These are phyloP conservation scores for Symbiodinium natans DNA, from an alignment of 73 alveolate genomes.

Conservation along the genomic window DNA sequence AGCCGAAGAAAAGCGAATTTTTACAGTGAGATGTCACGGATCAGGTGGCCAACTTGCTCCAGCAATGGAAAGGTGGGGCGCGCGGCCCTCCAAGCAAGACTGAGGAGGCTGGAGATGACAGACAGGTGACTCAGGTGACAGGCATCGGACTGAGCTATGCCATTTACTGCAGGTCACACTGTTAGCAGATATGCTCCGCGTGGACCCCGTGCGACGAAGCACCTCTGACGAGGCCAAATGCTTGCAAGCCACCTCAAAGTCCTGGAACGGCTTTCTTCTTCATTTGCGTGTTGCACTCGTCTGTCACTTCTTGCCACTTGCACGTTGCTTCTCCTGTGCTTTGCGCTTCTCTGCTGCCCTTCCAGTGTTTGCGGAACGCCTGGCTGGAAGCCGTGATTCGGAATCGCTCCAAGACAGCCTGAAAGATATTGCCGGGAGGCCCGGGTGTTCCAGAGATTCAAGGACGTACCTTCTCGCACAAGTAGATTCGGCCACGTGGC, in stretches of 20 bases:
- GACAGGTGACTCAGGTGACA: no score
- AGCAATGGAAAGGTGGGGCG: conserved; percentile 47
- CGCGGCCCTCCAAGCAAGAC: conserved; percentile 3
- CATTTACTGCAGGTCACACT: conserved; percentile 21
- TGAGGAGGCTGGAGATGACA: not conserved
- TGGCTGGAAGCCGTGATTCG: conserved; percentile 82
- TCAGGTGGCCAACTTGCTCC: conserved; percentile 66
- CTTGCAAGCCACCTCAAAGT: no score
- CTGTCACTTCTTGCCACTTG: not conserved
- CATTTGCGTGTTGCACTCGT: no score
- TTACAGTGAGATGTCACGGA: not conserved
- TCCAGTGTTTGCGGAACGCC: conserved; percentile 79
- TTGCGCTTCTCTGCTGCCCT: not conserved
- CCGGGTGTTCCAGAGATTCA: not conserved
- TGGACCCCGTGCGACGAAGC: conserved; percentile 22
- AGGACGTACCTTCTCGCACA: no score
- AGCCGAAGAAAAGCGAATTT: not conserved
- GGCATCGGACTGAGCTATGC: no score
- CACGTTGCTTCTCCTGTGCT: not conserved
- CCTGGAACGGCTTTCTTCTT: no score
- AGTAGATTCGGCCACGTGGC: no score
- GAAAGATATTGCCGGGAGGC: not conserved
- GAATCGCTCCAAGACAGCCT: conserved; percentile 76
- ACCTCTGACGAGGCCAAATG: conserved; percentile 25
- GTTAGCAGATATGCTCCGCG: conserved; percentile 70